Conservation (phyloP, 208 protist genomes). For the Porcisia hertigi region DNA sequence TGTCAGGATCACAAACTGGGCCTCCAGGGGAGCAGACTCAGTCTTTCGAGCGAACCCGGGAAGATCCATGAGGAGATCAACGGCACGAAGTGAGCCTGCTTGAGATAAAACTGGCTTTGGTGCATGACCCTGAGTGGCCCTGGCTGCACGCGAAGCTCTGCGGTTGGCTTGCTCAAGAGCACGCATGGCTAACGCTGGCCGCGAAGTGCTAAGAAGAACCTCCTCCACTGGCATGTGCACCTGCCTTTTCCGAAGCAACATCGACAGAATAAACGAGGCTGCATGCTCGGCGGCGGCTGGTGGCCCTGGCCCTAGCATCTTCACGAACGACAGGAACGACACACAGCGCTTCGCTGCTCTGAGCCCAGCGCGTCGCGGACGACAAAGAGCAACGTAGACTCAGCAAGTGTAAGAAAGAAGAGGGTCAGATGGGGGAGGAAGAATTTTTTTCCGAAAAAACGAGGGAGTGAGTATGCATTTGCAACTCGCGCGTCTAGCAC, state of each 20-base stretch:
- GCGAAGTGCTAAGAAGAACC: slow-evolving; percentile 19
- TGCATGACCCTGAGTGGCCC: neutral
- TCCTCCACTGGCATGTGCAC: slow-evolving; percentile 9
- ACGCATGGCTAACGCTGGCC: neutral
- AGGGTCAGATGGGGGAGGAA: neutral
- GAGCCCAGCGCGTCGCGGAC: neutral
- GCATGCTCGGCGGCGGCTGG: neutral
- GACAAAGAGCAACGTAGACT: neutral
- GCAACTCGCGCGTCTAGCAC: neutral
- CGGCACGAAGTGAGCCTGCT: neutral
- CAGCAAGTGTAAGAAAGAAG: neutral
- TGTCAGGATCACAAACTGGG: slow-evolving; percentile 16
- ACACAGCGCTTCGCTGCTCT: neutral
- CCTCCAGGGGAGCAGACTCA: neutral
- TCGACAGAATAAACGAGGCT: slow-evolving; percentile 14
- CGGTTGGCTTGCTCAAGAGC: slow-evolving; percentile 1
- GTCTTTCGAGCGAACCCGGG: slow-evolving; percentile 5
- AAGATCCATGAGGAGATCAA: slow-evolving; percentile 15
- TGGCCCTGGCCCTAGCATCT: slow-evolving; percentile 2
- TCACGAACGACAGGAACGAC: neutral
- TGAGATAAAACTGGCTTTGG: neutral
- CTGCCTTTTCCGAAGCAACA: slow-evolving; percentile 18
- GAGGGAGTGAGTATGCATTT: neutral
- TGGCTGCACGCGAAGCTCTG: neutral
- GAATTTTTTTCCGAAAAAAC: too few species aligned